Evolutionary conservation across 2,329 filamentous ascomycete species (phyloP), one percentile per base, ranked within the genome.

Genomic region (Sarocladium kiliense): DNA sequence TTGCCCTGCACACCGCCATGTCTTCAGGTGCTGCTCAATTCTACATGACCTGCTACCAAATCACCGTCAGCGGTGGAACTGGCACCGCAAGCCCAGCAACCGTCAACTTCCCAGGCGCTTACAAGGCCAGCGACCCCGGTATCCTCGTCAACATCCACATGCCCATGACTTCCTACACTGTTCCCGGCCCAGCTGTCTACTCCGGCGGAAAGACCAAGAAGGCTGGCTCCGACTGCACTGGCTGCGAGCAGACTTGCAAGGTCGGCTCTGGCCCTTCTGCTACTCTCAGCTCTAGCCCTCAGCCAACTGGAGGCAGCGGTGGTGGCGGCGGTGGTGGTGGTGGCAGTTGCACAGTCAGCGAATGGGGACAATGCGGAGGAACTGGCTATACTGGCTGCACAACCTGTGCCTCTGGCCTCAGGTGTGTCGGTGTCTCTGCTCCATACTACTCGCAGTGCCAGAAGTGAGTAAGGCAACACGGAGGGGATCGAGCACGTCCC

Each of bases 1-100:
- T 82, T 57, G 78, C 77, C 25, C 73, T 82, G 3, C 79, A 82
- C 67, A 64, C 64, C 4, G 71, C 70, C 34, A 57, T 58, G 23
- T 68, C 64, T 58, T 64, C 63, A 54, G 64, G 65, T 18, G 72
- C 70, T 12, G 72, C 73, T 11, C 72, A 76, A 59, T 62, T 75
- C 44, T 69, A 70, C 57, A 62, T 64, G 60, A 63, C 60, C 7
- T 64, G 63, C 60, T 64, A 60, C 58, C 63, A 65, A 53, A 47
- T 65, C 39, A 61, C 60, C 21, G 56, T 65, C 21, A 64, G 63
- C 6, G 67, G 68, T 4, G 58, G 60, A 19, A 41, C 26, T 19
- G 61, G 63, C 27, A 61, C 58, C 27, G 56, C 59, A 16, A 57
- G 58, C 5, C 64, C 64, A 7, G 56, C 58, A 3, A 62, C 60